Base-by-base conservation (phyloP, 441 rosid genomes). In the Pelargonium myrrhifolium region DNA sequence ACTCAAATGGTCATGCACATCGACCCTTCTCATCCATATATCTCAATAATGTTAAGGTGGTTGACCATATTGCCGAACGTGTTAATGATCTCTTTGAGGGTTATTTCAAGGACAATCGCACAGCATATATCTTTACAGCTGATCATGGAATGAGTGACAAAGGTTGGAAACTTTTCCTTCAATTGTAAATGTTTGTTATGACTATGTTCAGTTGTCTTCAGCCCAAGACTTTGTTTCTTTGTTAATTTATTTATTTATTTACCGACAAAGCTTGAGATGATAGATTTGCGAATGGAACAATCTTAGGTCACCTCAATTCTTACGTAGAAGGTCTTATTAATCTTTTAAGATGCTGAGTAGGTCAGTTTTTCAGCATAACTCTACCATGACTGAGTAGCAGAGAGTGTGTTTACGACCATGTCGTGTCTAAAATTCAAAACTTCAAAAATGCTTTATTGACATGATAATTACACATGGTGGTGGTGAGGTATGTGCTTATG, bases 101-200 rank as follows among this genome's bases (percentile, higher is more conserved):
- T 75, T 91, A 86, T 83, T 93, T 82, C 79, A 83, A 84, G 83
- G 99, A 93, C 83, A 90, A 93, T 51, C 88, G 81, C 61, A 90
- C 99, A 28, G 79, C 97, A 47, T 93, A 93, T 76, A 70, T 93
- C 67, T 90, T 93, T 75, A 89, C 97, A 31, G 97, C 97, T 75
- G 97, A 93, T 82, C 99, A 93, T 74, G 99, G 97, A 78, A 90
- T 93, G 99, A 89, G 96, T 43, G 99, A 93, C 80, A 93, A 93
- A 88, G 98, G 97, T 90, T 68, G 63, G 69, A 60, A 68, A 60
- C 7, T 31, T 49, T 65, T 63, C 28, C 58, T 9, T 68, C 45
- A 8, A 37, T 55, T 55, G 28, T 21, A 56, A 56, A 56, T 56
- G 21, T 21, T 56, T 56, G 28, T 9, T 51, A 7, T 56, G 26